phyloP scores from a whole-genome alignment of 352 stramenopile genomes.

The Pythium phragmiticola region DNA sequence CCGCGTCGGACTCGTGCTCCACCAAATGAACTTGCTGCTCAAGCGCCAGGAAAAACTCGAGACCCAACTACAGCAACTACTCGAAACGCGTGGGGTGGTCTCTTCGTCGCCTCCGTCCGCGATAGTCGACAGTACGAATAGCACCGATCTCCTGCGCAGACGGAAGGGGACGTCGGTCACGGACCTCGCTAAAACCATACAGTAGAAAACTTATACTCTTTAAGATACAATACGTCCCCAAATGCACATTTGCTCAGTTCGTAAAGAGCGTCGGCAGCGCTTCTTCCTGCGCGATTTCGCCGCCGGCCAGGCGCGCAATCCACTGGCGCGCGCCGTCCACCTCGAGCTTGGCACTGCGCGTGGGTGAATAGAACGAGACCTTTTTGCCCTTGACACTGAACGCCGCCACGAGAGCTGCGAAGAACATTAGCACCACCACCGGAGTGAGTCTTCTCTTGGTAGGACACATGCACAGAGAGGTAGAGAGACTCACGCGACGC shows the following conservation, averaged over 20 bases:
- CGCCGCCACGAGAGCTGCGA: conserved; percentile 53
- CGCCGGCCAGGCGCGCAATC: conserved; percentile 57
- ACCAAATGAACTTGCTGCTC: conserved; percentile 32
- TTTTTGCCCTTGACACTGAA: conserved; percentile 69
- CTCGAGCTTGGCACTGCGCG: conserved; percentile 12
- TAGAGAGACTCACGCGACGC: conserved; percentile 32
- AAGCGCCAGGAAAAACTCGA: conserved; percentile 37
- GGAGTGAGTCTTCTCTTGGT: not conserved
- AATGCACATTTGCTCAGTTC: not conserved
- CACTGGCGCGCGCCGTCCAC: conserved; percentile 53
- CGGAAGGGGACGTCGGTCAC: conserved; percentile 1
- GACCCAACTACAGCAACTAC: conserved; percentile 32
- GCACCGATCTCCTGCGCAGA: not conserved
- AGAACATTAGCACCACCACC: not conserved
- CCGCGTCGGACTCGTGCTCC: conserved; percentile 24
- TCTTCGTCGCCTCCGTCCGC: not conserved
- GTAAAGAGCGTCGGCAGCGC: conserved; percentile 39
- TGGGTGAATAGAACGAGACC: conserved; percentile 38
- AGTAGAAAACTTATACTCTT: too few relatives aligned
- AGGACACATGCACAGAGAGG: not conserved
- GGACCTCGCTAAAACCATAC: conserved; percentile 5
- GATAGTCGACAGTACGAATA: not conserved
- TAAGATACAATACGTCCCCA: too few relatives aligned
- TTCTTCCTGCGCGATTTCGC: conserved; percentile 53
- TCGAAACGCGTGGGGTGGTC: conserved; percentile 4